phyloP scores from a whole-genome alignment of 129 eudicot genomes.

The Flaveria linearis region DNA sequence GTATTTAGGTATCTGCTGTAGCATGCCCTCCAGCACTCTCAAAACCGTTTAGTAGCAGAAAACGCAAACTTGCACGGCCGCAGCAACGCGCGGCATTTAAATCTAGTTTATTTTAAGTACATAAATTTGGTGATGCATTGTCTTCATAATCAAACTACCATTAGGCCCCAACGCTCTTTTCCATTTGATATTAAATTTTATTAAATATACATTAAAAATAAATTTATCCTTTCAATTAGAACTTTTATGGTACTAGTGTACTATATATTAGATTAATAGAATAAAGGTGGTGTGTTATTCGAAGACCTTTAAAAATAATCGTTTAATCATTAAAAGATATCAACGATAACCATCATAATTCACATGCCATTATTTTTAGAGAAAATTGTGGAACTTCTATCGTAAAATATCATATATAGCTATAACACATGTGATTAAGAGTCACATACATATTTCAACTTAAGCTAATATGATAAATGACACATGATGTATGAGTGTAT shows the following conservation, averaged over 20 bases:
- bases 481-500: no score
- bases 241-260: no score
- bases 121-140: constrained; percentile 21
- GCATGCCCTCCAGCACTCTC: no score
- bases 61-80: no score
- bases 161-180: constrained; percentile 20
- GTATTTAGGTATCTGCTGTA: no score
- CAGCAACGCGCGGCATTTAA: no score
- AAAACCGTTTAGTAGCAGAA: no score
- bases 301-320: neutral
- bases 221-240: neutral
- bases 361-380: neutral
- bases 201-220: neutral
- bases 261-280: neutral
- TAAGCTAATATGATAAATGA: neutral
- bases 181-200: neutral
- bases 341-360: neutral
- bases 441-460: neutral
- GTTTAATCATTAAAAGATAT: neutral
- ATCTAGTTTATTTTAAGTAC: constrained; percentile 28
- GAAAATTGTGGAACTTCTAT: neutral
- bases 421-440: no score
- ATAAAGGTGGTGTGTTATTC: neutral
- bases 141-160: constrained; percentile 4
- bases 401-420: neutral